These are phyloP conservation scores for Nymphaea colorata DNA, from an alignment of 164 flowering plant genomes.

Conservation along the genomic window DNA sequence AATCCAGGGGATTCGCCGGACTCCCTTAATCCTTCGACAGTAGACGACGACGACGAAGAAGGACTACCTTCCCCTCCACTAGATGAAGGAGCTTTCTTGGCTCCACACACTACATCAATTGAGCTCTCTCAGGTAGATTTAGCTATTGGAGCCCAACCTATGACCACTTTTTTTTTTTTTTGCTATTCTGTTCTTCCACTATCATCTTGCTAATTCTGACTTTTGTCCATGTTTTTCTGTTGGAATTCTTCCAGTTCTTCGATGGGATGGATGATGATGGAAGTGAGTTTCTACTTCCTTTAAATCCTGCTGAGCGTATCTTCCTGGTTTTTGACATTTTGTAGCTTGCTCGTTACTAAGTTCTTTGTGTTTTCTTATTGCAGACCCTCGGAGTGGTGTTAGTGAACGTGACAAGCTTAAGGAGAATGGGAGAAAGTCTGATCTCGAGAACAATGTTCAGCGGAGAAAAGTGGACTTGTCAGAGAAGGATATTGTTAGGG, in stretches of 20 bases:
- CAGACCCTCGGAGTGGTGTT: constrained; percentile 53
- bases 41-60: constrained; percentile 47
- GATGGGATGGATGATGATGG: constrained; percentile 95
- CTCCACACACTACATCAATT: constrained; percentile 38
- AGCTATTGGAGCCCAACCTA: no score
- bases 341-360: background rate
- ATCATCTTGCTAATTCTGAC: background rate
- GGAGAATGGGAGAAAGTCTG: constrained; percentile 30
- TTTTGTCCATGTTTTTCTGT: background rate
- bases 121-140: constrained; percentile 59
- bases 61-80: constrained; percentile 94
- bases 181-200: background rate
- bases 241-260: constrained; percentile 45
- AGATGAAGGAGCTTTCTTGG: constrained; percentile 65
- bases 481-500: constrained; percentile 12
- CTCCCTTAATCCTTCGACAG: constrained; percentile 62
- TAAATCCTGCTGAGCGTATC: background rate
- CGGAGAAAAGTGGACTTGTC: constrained; percentile 19
- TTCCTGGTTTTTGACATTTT: background rate
- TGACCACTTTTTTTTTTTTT: background rate
- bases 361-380: background rate
- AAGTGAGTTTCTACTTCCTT: constrained; percentile 50
- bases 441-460: constrained; percentile 13
- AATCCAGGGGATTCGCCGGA: constrained; percentile 57
- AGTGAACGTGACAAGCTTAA: constrained; percentile 37